Conservation (phyloP, 768 basidiomycete species). For the Coprinopsis cinerea region DNA sequence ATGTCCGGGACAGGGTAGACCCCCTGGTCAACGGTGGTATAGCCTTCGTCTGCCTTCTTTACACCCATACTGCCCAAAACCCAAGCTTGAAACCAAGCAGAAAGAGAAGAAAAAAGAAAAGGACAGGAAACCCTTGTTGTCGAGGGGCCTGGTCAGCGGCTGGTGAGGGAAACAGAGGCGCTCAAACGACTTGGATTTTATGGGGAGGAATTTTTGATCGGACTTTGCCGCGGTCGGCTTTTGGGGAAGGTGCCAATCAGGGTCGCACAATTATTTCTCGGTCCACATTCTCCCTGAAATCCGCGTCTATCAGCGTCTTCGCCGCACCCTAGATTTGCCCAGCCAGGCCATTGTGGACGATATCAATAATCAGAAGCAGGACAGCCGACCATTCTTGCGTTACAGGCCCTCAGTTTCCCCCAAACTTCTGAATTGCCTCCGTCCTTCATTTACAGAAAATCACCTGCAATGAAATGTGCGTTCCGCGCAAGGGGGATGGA, state of each 20-base stretch:
- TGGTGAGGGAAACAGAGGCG: not conserved
- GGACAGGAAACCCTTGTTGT: not conserved
- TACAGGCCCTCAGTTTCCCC: too few species aligned
- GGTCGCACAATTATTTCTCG: constrained; percentile 7
- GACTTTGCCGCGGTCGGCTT: constrained; percentile 10
- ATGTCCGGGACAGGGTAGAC: constrained; percentile 74
- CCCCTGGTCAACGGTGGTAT: constrained; percentile 47
- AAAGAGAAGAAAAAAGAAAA: constrained; percentile 11
- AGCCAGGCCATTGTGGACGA: too few species aligned
- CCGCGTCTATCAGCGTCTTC: not conserved
- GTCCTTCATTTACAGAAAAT: not conserved
- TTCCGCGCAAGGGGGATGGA: too few species aligned
- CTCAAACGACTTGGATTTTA: constrained; percentile 18
- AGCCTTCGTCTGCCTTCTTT: constrained; percentile 24
- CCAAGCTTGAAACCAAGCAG: constrained; percentile 4
- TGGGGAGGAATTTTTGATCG: constrained; percentile 17
- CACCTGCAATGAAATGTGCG: not conserved
- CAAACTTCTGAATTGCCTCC: not conserved
- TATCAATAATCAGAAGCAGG: not conserved
- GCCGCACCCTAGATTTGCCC: not conserved
- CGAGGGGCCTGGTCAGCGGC: too few species aligned
- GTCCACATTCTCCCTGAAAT: not conserved
- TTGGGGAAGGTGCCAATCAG: not conserved
- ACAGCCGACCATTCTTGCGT: too few species aligned
- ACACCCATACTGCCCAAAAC: constrained; percentile 24